Evolutionary conservation across 805 yeast genomes (phyloP).

Genomic region (Yarrowia sp.): DNA sequence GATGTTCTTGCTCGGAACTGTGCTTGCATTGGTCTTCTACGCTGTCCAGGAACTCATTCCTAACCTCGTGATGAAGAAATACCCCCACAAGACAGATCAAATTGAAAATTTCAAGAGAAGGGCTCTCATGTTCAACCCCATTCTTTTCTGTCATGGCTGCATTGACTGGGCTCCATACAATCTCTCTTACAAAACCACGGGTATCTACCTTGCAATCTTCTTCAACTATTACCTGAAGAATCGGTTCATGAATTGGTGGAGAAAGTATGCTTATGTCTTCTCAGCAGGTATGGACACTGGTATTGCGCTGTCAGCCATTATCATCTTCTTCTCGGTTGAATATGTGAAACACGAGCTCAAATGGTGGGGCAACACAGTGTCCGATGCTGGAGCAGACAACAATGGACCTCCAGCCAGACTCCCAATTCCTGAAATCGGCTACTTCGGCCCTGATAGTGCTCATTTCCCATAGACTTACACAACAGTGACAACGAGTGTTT

Average conservation of each 20-base stretch:
- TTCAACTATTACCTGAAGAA: constrained; percentile 47
- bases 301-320: constrained; percentile 47
- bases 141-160: background rate
- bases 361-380: constrained; percentile 52
- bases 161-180: constrained; percentile 29
- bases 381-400: constrained; percentile 2
- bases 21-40: constrained; percentile 31
- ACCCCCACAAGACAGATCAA: background rate
- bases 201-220: constrained; percentile 41
- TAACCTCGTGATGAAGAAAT: constrained; percentile 29
- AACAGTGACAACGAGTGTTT: too few relatives aligned
- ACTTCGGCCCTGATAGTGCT: constrained; percentile 36
- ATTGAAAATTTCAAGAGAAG: background rate
- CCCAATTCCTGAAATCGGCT: constrained; percentile 30
- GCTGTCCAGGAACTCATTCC: constrained; percentile 11
- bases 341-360: constrained; percentile 37
- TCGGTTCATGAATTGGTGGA: constrained; percentile 50
- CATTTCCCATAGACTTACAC: constrained; percentile 24
- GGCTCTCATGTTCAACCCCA: background rate
- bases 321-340: constrained; percentile 45
- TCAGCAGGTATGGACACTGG: constrained; percentile 51
- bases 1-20: constrained; percentile 30
- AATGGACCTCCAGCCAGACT: background rate
- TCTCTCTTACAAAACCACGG: constrained; percentile 44
- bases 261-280: constrained; percentile 49